Conservation (phyloP, 176 grass and related monocot species). For the Paspalum vaginatum region DNA sequence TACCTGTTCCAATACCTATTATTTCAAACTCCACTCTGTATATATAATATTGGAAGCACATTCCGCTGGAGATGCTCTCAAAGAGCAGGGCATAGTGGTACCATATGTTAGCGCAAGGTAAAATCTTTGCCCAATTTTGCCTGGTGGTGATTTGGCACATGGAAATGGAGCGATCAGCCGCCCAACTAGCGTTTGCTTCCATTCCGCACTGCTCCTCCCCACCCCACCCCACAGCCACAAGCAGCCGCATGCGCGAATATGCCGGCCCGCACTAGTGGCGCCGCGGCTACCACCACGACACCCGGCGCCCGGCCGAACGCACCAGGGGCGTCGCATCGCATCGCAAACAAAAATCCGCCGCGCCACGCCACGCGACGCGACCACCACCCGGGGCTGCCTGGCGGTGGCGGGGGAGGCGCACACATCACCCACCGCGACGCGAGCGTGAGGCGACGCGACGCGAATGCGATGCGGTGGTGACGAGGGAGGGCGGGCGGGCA, state of each 20-base stretch:
- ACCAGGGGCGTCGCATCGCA: background rate
- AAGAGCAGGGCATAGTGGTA: too few species aligned
- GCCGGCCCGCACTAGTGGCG: slow-evolving; percentile 36
- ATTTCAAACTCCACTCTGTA: too few species aligned
- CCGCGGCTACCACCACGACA: slow-evolving; percentile 16
- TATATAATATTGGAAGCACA: too few species aligned
- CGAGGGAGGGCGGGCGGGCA: background rate
- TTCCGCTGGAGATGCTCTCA: too few species aligned
- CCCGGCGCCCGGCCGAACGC: background rate
- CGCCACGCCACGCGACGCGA: background rate
- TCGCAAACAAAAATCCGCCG: slow-evolving; percentile 14
- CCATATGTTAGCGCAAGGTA: too few species aligned
- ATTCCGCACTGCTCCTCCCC: background rate
- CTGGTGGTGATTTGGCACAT: too few species aligned
- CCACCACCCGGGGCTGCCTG: too few species aligned
- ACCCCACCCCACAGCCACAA: background rate
- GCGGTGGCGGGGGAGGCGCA: background rate
- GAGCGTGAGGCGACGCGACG: background rate
- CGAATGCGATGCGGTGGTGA: slow-evolving; percentile 10
- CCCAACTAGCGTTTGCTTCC: background rate
- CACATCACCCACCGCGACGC: background rate
- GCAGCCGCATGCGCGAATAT: slow-evolving; percentile 21
- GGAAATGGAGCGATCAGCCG: background rate
- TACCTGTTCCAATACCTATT: too few species aligned
- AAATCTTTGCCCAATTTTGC: too few species aligned